Base-by-base conservation (phyloP, 306 rosid genomes). In the Glycine soja region DNA sequence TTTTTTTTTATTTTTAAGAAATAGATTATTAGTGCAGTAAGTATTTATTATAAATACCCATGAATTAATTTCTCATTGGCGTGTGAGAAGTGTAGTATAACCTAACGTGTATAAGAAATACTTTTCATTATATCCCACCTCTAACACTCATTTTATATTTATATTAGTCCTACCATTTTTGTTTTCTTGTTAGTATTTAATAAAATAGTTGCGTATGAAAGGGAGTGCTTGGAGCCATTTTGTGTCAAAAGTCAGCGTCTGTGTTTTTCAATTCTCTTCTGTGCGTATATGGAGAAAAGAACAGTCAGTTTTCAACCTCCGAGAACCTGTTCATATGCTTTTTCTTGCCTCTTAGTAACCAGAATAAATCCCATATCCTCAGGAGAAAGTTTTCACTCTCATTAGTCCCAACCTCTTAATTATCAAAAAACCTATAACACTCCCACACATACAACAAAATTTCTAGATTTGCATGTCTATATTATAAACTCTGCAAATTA, bases 171-270 rank as follows among this genome's bases (percentile, higher is more conserved):
- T 42, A 45, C 40, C 53, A 46, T 45, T 45, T 10, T 69, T 67
- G 53, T 43, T 40, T 63, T 16, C 15, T 13, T 62, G 18, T 62
- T 72, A 71, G 46, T 51, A 51, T 73, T 40, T 51, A 34, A 50
- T 7, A n/a, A 34, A 50, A 58, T 16, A 5, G 83, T 82, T 86
- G 91, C 91, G 82, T 85, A 75, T 88, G 84, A 48, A 78, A 88
- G 70, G 86, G 81, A 88, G 91, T 80, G 79, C 83, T 63, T 72
- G 88, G 83, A 88, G 89, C 81, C 82, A 67, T 81, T 80, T 82
- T 81, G 89, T 86, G 84, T 87, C 75, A 80, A 87, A 93, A 91
- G 97, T 93, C 97, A 93, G 94, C 92, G 90, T 83, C 88, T 80
- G 79, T 46, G 32, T 72, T 76, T 66, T 69, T 80, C 84, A 77